These are phyloP conservation scores for Iris macrosiphon DNA, from an alignment of 106 monocot genomes.

Conservation along the genomic window DNA sequence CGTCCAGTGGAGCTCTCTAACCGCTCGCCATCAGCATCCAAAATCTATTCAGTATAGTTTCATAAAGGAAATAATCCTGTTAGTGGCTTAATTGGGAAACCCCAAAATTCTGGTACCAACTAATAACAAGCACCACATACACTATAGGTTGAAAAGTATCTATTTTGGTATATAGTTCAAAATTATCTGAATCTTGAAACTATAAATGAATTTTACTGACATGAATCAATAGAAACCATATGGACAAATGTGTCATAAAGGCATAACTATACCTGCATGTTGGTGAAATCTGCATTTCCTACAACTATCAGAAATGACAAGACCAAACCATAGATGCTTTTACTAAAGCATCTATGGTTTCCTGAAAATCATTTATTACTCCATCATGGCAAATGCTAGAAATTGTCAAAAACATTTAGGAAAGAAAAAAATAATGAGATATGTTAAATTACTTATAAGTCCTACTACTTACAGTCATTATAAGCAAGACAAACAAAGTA, in stretches of 20 bases:
- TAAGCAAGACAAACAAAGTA: slow-evolving; percentile 56
- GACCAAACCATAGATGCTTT: slow-evolving; percentile 64
- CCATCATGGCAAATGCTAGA: slow-evolving; percentile 87
- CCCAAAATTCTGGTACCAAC: not conserved
- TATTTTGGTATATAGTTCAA: too few relatives aligned
- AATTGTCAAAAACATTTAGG: not conserved
- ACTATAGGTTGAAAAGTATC: too few relatives aligned
- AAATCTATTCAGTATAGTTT: slow-evolving; percentile 34
- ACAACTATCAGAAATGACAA: slow-evolving; percentile 72
- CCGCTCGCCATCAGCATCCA: slow-evolving; percentile 64
- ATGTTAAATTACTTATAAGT: not conserved
- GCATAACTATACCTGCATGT: slow-evolving; percentile 43
- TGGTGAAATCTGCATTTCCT: slow-evolving; percentile 52
- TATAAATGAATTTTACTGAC: not conserved
- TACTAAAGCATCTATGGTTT: slow-evolving; percentile 67
- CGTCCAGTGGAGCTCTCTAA: slow-evolving; percentile 57
- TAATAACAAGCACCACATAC: not conserved
- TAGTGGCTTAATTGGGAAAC: not conserved
- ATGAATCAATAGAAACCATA: not conserved
- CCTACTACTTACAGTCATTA: slow-evolving; percentile 51
- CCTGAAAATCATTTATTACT: slow-evolving; percentile 63
- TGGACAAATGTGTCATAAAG: slow-evolving; percentile 3
- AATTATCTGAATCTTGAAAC: too few relatives aligned
- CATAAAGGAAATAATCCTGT: too few relatives aligned
- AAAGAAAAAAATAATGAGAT: not conserved